These are phyloP conservation scores for Fusarium sp. DNA, from an alignment of 2,329 filamentous ascomycete species.

Conservation along the genomic window DNA sequence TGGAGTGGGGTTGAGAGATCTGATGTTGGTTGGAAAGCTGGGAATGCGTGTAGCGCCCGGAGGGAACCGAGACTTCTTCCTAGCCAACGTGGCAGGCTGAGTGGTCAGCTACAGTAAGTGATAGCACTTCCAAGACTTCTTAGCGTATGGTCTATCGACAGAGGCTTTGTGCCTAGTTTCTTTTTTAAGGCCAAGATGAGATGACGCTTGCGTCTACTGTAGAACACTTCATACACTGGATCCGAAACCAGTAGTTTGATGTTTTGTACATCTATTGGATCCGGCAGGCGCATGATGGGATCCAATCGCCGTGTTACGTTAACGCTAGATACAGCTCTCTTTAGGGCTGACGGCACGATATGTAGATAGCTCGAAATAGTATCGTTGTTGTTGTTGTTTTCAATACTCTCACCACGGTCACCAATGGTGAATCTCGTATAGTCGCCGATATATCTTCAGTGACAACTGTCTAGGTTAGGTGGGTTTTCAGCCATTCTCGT, in stretches of 20 bases:
- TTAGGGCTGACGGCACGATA: not conserved
- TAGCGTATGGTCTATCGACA: conserved; percentile 5
- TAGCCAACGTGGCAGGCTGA: conserved; percentile 29
- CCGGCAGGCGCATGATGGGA: conserved; percentile 19
- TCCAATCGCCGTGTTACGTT: conserved; percentile 21
- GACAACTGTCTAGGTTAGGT: not conserved
- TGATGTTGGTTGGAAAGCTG: conserved; percentile 7
- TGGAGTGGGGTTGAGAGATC: conserved; percentile 13
- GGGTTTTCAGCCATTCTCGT: conserved; percentile 18
- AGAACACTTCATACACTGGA: not conserved
- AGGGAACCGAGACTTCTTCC: conserved; percentile 34
- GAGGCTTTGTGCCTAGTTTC: conserved; percentile 2
- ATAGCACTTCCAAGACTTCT: conserved; percentile 14
- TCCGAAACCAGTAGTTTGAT: conserved; percentile 1
- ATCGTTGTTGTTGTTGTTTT: not conserved
- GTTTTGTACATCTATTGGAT: conserved; percentile 11
- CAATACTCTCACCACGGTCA: not conserved
- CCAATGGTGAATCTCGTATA: conserved; percentile 31
- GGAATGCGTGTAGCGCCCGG: conserved; percentile 30
- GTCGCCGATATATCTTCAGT: conserved; percentile 23
- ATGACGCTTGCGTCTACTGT: conserved; percentile 1
- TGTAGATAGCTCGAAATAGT: not conserved
- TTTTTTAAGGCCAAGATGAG: conserved; percentile 19
- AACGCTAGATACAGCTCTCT: conserved; percentile 9
- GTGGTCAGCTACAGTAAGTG: conserved; percentile 5